phyloP scores from a whole-genome alignment of 352 stramenopile genomes.

The Blastocystis sp. region DNA sequence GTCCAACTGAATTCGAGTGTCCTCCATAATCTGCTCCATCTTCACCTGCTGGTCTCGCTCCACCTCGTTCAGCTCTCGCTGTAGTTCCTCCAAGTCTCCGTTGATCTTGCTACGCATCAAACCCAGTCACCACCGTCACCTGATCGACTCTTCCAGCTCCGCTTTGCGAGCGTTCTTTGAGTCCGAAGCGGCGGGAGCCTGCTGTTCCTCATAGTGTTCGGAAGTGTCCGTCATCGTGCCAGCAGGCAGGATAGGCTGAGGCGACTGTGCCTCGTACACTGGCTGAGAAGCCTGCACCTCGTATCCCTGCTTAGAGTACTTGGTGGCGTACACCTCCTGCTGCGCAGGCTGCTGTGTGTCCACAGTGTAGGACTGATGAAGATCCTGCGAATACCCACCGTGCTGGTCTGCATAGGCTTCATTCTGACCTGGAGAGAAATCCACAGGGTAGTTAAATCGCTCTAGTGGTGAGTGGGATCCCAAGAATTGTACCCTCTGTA shows the following conservation, averaged over 20 bases:
- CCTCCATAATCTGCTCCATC: not conserved
- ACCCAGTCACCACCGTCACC: not conserved
- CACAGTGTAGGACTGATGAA: not conserved
- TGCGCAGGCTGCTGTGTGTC: not conserved
- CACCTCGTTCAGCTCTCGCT: not conserved
- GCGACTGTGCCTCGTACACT: not conserved
- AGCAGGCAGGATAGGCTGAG: not conserved
- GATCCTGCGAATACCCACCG: not conserved
- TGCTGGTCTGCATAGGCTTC: not conserved
- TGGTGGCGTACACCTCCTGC: not conserved
- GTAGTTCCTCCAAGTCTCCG: not conserved
- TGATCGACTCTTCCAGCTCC: not conserved
- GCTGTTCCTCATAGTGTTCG: too few relatives aligned
- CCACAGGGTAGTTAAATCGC: not conserved
- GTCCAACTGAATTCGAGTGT: not conserved
- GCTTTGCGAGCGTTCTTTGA: not conserved
- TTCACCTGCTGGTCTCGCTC: not conserved
- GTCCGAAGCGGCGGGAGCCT: too few relatives aligned
- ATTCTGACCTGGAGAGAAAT: not conserved
- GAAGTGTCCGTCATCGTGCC: not conserved
- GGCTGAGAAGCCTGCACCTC: not conserved
- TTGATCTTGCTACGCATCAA: not conserved
- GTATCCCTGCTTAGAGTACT: not conserved
- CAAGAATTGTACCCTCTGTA: not conserved
- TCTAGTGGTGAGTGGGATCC: not conserved